Percentiles rank a stretch among this genome's conserved stretches.
phyloP scores from a whole-genome alignment of 768 basidiomycete species.

The Hemileccinum impolitum region DNA sequence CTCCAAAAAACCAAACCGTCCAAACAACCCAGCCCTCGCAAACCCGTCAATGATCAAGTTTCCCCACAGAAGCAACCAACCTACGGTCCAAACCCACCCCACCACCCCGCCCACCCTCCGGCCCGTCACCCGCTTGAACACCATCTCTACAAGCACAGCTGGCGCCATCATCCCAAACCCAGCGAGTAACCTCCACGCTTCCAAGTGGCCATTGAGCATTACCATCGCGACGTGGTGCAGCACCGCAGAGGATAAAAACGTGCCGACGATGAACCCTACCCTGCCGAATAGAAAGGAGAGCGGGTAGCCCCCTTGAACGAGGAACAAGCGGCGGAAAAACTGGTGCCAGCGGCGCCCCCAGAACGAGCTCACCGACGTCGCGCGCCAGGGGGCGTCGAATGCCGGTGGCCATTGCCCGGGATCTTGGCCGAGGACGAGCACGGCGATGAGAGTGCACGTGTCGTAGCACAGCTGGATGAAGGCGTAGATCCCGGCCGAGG shows the following conservation, averaged over 20 bases:
- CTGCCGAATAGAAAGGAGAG: constrained; percentile 42
- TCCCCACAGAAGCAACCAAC: constrained; percentile 25
- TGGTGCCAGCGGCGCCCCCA: constrained; percentile 40
- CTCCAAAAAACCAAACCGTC: background rate
- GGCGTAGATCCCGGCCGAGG: constrained; percentile 43
- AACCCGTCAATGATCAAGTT: constrained; percentile 21
- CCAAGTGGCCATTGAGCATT: constrained; percentile 48
- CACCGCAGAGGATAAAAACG: constrained; percentile 53
- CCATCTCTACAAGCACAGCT: constrained; percentile 44
- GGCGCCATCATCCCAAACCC: constrained; percentile 56
- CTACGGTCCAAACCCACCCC: constrained; percentile 36
- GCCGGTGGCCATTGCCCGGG: constrained; percentile 32
- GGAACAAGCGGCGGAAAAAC: constrained; percentile 31
- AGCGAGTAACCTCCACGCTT: constrained; percentile 37
- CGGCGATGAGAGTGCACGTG: constrained; percentile 18
- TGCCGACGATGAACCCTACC: constrained; percentile 46
- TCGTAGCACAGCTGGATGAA: constrained; percentile 38
- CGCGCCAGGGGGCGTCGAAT: constrained; percentile 30
- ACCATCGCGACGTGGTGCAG: constrained; percentile 51
- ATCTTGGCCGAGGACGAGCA: constrained; percentile 27
- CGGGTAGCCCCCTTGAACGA: constrained; percentile 29
- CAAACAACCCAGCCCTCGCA: constrained; percentile 13
- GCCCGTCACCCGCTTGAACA: constrained; percentile 22
- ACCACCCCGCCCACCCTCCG: constrained; percentile 24
- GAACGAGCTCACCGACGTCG: constrained; percentile 34